Conservation (phyloP, 2,329 filamentous ascomycete genomes). For the Cladosporium halotolerans region DNA sequence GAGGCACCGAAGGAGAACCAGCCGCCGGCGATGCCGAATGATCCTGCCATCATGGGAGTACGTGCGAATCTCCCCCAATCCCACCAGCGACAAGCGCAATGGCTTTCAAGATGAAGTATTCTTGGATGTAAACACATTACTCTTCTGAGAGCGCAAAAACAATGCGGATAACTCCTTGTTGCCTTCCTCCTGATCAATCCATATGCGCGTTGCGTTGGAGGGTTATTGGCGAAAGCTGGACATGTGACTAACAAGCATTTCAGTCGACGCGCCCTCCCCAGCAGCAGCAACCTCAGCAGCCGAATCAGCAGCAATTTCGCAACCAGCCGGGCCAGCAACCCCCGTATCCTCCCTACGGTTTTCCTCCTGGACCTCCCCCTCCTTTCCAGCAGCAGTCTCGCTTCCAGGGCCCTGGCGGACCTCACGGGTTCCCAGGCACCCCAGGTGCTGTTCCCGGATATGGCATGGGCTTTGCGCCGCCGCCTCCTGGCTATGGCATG, state of each 20-base stretch:
- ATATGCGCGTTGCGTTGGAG: neutral
- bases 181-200: conserved; percentile 90
- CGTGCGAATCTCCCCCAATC: conserved; percentile 15
- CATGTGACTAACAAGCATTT: conserved; percentile 9
- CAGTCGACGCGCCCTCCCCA: conserved; percentile 25
- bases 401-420: conserved; percentile 38
- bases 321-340: conserved; percentile 30
- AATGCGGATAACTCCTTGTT: conserved; percentile 96
- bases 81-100: conserved; percentile 13
- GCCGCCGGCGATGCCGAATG: conserved; percentile 76
- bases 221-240: neutral
- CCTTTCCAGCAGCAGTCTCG: conserved; percentile 43
- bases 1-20: conserved; percentile 64
- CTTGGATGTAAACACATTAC: conserved; percentile 76
- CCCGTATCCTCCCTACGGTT: conserved; percentile 36
- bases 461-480: conserved; percentile 27
- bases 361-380: conserved; percentile 32
- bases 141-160: conserved; percentile 89
- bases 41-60: conserved; percentile 93
- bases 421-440: conserved; percentile 39
- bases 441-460: conserved; percentile 40
- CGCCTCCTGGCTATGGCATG: conserved; percentile 20
- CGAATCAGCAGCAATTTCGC: conserved; percentile 33
- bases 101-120: conserved; percentile 75
- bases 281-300: conserved; percentile 23